Conservation (phyloP, 495 filamentous ascomycete genomes). For the Penicillium ochrochloron region DNA sequence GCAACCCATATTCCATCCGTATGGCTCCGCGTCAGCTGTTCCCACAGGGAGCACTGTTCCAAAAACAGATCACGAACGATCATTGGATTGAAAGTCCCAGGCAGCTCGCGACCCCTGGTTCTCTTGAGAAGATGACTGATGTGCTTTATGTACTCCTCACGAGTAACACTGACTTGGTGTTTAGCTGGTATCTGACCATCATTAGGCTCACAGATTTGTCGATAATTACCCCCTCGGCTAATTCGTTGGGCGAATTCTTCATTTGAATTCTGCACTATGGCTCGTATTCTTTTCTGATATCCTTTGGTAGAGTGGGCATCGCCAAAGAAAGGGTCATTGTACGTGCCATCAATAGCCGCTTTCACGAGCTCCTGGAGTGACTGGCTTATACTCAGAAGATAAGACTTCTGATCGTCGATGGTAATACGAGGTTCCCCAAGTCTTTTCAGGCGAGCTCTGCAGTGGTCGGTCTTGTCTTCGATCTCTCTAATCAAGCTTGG, state of each 20-base stretch:
- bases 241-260: not conserved
- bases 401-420: slow-evolving; percentile 53
- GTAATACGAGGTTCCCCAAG: slow-evolving; percentile 57
- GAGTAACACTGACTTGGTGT: not conserved
- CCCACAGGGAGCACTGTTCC: not conserved
- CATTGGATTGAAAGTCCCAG: not conserved
- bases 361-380: slow-evolving; percentile 54
- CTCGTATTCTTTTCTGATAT: not conserved
- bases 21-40: not conserved
- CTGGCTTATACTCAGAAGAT: slow-evolving; percentile 58
- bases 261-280: not conserved
- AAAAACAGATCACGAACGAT: not conserved
- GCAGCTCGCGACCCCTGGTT: slow-evolving; percentile 2
- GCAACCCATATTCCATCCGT: not conserved
- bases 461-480: slow-evolving; percentile 30
- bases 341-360: slow-evolving; percentile 58
- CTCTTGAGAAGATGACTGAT: not conserved
- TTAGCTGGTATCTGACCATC: not conserved
- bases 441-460: slow-evolving; percentile 21
- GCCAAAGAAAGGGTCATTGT: slow-evolving; percentile 60
- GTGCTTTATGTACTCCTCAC: not conserved
- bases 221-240: not conserved
- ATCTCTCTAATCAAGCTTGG: slow-evolving; percentile 64
- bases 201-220: not conserved
- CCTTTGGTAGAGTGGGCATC: slow-evolving; percentile 8